These are phyloP conservation scores for Candida vaughaniae DNA, from an alignment of 805 yeast species.

Conservation along the genomic window DNA sequence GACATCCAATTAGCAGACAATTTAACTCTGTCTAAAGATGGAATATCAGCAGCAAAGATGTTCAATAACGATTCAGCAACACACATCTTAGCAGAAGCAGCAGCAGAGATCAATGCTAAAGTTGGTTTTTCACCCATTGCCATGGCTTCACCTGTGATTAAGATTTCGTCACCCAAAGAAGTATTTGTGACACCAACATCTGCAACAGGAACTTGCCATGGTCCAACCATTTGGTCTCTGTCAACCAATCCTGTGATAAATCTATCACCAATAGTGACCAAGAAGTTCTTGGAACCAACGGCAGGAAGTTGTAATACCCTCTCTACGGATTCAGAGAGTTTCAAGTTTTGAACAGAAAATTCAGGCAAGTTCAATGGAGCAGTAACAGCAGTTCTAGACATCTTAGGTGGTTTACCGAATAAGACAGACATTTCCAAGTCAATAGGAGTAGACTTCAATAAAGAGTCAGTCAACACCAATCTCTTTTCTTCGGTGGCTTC, in stretches of 20 bases:
- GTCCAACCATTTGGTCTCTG: slow-evolving; percentile 98
- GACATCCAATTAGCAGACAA: slow-evolving; percentile 99
- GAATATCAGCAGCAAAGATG: slow-evolving; percentile 84
- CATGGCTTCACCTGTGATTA: slow-evolving; percentile 91
- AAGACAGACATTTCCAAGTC: slow-evolving; percentile 93
- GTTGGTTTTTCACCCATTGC: slow-evolving; percentile 97
- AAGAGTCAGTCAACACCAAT: slow-evolving; percentile 74
- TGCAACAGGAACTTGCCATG: slow-evolving; percentile 99
- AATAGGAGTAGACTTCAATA: slow-evolving; percentile 81
- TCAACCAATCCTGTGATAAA: slow-evolving; percentile 96
- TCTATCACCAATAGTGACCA: slow-evolving; percentile 98
- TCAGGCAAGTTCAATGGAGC: slow-evolving; percentile 52
- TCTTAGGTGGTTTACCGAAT: slow-evolving; percentile 96
- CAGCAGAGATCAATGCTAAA: slow-evolving; percentile 80
- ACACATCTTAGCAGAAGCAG: slow-evolving; percentile 91
- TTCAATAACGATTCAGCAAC: slow-evolving; percentile 94
- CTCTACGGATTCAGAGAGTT: slow-evolving; percentile 62
- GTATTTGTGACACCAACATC: slow-evolving; percentile 97
- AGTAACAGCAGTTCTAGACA: slow-evolving; percentile 74
- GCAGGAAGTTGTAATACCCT: slow-evolving; percentile 88
- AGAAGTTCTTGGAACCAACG: slow-evolving; percentile 91
- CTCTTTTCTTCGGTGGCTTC: slow-evolving; percentile 85
- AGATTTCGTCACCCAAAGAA: slow-evolving; percentile 71
- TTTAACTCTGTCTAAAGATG: slow-evolving; percentile 70
- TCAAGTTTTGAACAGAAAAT: slow-evolving; percentile 31